Evolutionary conservation across 768 basidiomycete species (phyloP), one percentile per base, ranked within the genome.

Genomic region (Lentinula raphanica): DNA sequence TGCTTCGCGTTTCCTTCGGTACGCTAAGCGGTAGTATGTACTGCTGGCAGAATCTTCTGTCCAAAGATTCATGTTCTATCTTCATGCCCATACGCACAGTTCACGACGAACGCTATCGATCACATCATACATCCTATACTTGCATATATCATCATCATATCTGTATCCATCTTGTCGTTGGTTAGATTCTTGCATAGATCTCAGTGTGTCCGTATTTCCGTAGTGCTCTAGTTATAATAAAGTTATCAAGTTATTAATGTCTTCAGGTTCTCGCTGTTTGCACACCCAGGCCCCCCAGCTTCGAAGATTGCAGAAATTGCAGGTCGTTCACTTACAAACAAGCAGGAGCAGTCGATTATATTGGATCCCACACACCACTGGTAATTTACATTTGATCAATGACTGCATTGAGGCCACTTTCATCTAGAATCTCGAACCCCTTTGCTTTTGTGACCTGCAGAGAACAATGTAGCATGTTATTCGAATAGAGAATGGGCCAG

Each of bases 401-500:
- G 58, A 94, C 80, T 63, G 80, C 84, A 76, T 95, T 90, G 67
- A 98, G 76, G 65, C 79, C 78, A 29, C 78, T 81, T 72, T 96
- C 93, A 63, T 87, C 79, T 61, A 98, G 69, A 64, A 98, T 97
- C 72, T 92, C 83, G 69, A 96, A 98, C n/a, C 95, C 95, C 56
- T 80, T 83, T 42, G 73, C 78, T 46, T 74, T 71, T 57, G 93
- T 95, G n/a, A 98, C 92, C 90, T 93, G 64, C 23, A 31, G 27
- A 28, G 54, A 45, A n/a, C n/a, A 32, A 39, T 60, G 31, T 56
- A 31, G 12, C 5, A 32, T 31, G 28, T 53, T 12, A 21, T 25
- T 40, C 32, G 17, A 12, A 35, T 51, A 25, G 13, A 39, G 58
- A 44, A 57, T 53, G 48, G 17, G 35, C 27, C 57, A 53, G 72